Base-by-base conservation (phyloP, 2,329 filamentous ascomycete genomes). In the Penicillium sp. region DNA sequence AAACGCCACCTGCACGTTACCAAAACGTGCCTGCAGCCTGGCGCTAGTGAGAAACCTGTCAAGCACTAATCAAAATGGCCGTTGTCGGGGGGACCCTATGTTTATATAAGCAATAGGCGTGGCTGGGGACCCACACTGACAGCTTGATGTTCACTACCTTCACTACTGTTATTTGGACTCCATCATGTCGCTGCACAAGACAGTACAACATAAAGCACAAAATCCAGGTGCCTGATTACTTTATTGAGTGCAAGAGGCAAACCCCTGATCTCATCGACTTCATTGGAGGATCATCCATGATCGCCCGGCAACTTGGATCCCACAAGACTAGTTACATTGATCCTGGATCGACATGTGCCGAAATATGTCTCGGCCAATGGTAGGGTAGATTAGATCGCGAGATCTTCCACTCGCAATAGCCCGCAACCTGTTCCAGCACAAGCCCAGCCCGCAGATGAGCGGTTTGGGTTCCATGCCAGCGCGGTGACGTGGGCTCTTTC, bases 401-500 rank as follows among this genome's bases (percentile, higher is more conserved):
- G 72, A 70, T 91, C 88, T 79, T 89, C 85, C 22, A 91, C 79
- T 62, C 86, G 83, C 46, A 91, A 79, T 61, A 92, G 72, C 0
- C 89, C 89, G 30, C 87, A 90, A 0, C 83, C 89, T 82, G 89
- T 83, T 0, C 85, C 87, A 3, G 84, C 84, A 10, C 87, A 87
- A 2, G 86, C 87, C 88, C 89, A 90, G 66, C 83, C 88, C 13
- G 87, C 86, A 67, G 82, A 88, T n/a, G 81, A 78, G 38, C 81
- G 72, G 67, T 91, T 90, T 1, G 88, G 87, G 69, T 91, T 91
- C 89, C 89, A 91, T 43, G 83, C 82, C 26, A 89, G 77, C 1
- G 82, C 79, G 5, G 87, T 87, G 64, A 91, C 78, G 51, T 87
- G 83, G 10, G 86, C 88, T 63, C 83, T 78, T 52, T 88, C 84